These are phyloP conservation scores for Pyracantha coccinea DNA, from an alignment of 331 rosid genomes.

Conservation along the genomic window DNA sequence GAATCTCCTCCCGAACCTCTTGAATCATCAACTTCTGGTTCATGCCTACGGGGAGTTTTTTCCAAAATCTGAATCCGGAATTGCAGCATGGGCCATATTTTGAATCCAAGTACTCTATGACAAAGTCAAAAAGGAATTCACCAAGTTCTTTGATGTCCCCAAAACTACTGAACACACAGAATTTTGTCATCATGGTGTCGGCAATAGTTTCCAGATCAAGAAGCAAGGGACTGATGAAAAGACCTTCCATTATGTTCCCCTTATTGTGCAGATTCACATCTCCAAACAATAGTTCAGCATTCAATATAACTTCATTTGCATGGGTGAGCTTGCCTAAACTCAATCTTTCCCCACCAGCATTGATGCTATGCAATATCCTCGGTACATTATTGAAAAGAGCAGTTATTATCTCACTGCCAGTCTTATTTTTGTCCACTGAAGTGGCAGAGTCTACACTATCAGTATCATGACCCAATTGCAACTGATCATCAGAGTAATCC, in stretches of 20 bases:
- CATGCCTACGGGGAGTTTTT: conserved; percentile 28
- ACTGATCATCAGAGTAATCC: conserved; percentile 34
- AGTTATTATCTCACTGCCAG: conserved; percentile 17
- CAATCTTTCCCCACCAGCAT: conserved; percentile 30
- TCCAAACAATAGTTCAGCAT: conserved; percentile 58
- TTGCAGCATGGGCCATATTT: conserved; percentile 32
- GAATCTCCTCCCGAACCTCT: conserved; percentile 46
- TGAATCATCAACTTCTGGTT: conserved; percentile 22
- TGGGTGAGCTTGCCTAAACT: conserved; percentile 33
- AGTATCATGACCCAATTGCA: conserved; percentile 25
- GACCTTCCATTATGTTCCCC: conserved; percentile 24
- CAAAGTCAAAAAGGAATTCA: conserved; percentile 54
- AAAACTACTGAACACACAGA: conserved; percentile 1
- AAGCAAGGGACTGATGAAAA: conserved; percentile 30
- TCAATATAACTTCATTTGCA: conserved; percentile 44
- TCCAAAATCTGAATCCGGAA: conserved; percentile 44
- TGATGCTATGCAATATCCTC: conserved; percentile 22
- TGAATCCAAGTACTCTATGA: conserved; percentile 56
- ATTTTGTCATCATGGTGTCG: conserved; percentile 24
- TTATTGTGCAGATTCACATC: not conserved
- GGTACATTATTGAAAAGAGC: conserved; percentile 32
- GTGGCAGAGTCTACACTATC: conserved; percentile 56
- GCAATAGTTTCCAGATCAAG: conserved; percentile 39
- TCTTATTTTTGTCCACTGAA: conserved; percentile 31
- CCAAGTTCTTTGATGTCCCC: conserved; percentile 28